Conservation (phyloP, 441 rosid species). For the Arabidopsis hybrid region DNA sequence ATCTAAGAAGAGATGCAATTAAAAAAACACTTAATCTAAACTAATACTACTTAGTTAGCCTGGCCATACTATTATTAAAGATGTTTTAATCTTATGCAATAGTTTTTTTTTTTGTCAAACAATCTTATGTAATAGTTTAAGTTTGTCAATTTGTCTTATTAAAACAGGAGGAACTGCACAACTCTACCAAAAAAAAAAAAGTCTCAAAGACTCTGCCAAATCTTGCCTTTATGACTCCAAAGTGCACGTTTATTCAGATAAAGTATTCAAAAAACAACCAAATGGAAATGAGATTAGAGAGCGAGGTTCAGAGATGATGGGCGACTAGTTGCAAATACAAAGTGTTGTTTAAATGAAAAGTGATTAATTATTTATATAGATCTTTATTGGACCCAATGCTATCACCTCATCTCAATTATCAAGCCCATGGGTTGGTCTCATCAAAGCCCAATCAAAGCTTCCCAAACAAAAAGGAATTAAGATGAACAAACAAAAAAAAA, state of each 20-base stretch:
- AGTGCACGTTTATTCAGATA: background rate
- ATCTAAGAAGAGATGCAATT: background rate
- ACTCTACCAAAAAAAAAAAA: background rate
- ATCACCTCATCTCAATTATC: background rate
- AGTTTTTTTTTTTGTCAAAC: background rate
- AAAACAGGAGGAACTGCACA: background rate
- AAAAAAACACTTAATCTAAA: background rate
- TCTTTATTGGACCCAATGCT: background rate
- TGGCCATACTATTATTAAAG: background rate
- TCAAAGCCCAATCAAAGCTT: conserved; percentile 18
- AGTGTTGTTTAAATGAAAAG: background rate
- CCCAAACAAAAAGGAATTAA: background rate
- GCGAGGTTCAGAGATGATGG: background rate
- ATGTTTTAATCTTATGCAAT: background rate
- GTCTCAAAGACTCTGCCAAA: background rate
- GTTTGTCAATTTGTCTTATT: background rate
- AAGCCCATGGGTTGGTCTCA: conserved; percentile 5
- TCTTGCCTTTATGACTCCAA: background rate
- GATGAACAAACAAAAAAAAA: background rate
- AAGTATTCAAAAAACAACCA: background rate
- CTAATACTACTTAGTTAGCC: background rate
- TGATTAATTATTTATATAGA: too few relatives aligned
- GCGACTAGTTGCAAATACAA: background rate
- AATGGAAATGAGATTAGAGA: background rate
- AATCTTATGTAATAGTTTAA: background rate